These are phyloP conservation scores for Talaromyces sp. DNA, from an alignment of 2,329 filamentous ascomycete genomes.

Conservation along the genomic window DNA sequence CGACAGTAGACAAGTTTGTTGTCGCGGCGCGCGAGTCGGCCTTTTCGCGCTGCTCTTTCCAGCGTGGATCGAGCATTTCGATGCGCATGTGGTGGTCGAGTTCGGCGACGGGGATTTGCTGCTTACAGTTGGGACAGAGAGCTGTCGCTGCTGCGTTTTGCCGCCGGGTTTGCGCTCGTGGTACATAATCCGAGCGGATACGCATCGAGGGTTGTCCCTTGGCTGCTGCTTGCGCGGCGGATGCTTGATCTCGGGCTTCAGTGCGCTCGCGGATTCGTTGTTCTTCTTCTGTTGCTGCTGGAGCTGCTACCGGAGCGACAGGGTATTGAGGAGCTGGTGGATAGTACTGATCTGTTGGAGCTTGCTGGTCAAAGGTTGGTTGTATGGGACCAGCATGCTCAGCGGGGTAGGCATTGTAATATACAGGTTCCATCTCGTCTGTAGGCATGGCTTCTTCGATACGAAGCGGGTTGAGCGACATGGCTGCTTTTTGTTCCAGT, in stretches of 20 bases:
- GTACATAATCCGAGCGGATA: constrained; percentile 89
- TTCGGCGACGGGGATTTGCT: constrained; percentile 80
- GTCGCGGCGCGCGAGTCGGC: constrained; percentile 76
- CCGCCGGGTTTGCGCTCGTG: constrained; percentile 68
- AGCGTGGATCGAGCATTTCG: constrained; percentile 85
- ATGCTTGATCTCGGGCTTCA: constrained; percentile 55
- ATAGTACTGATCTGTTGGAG: constrained; percentile 19
- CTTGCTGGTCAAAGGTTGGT: constrained; percentile 18
- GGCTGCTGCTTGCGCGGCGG: constrained; percentile 73
- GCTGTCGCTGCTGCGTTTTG: constrained; percentile 58
- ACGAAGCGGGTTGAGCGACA: constrained; percentile 74
- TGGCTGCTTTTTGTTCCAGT: constrained; percentile 87
- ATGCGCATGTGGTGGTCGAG: constrained; percentile 92
- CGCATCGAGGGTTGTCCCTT: constrained; percentile 62
- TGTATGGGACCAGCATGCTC: constrained; percentile 32
- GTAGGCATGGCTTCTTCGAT: constrained; percentile 95
- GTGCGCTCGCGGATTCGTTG: constrained; percentile 56
- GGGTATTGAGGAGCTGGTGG: constrained; percentile 21
- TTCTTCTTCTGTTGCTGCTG: constrained; percentile 56
- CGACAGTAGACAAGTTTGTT: constrained; percentile 77
- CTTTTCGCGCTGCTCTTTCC: constrained; percentile 93
- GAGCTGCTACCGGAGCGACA: constrained; percentile 27
- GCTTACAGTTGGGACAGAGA: constrained; percentile 87
- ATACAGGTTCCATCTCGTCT: constrained; percentile 54
- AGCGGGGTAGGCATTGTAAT: constrained; percentile 46